A percentile compares a stretch with the other conserved stretches of the same genome.
Evolutionary conservation across 768 basidiomycete species (phyloP).

Genomic region (Pulveroboletus ravenelii): DNA sequence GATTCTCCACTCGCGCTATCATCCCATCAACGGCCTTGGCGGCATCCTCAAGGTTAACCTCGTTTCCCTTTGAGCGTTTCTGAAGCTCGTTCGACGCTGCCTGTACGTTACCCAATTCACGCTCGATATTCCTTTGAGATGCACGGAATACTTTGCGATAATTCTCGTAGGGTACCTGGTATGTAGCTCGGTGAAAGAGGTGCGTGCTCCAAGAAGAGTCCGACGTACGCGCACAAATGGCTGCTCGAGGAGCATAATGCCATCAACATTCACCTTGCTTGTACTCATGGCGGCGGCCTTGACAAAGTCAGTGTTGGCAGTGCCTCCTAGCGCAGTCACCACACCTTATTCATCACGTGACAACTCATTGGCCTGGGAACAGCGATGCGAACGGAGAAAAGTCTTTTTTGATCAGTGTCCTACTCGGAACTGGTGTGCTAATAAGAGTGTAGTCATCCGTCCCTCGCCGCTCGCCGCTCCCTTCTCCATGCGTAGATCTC

Average conservation of each 20-base stretch:
- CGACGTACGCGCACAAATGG: conserved; percentile 66
- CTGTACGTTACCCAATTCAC: conserved; percentile 63
- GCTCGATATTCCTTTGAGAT: conserved; percentile 77
- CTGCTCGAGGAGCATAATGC: conserved; percentile 77
- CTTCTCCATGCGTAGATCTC: conserved; percentile 65
- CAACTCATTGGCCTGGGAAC: not conserved
- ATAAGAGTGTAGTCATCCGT: conserved; percentile 8
- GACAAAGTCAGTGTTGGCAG: not conserved
- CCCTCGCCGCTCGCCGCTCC: conserved; percentile 12
- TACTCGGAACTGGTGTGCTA: conserved; percentile 1
- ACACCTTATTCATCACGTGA: conserved; percentile 25
- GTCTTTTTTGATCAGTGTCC: conserved; percentile 11
- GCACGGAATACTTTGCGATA: conserved; percentile 84
- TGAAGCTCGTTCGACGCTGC: conserved; percentile 56
- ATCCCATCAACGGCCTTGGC: conserved; percentile 65
- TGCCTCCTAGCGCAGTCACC: not conserved
- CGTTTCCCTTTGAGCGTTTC: conserved; percentile 37
- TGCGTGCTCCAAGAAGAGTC: not conserved
- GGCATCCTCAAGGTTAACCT: conserved; percentile 45
- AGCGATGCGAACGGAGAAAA: conserved; percentile 8
- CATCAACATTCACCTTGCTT: conserved; percentile 63
- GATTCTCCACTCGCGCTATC: conserved; percentile 68
- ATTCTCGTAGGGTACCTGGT: conserved; percentile 84
- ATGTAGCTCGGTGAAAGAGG: conserved; percentile 10
- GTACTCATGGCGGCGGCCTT: conserved; percentile 25